Base-by-base conservation (phyloP, 1,284 basidiomycete genomes). In the Phenoliferia sp. region DNA sequence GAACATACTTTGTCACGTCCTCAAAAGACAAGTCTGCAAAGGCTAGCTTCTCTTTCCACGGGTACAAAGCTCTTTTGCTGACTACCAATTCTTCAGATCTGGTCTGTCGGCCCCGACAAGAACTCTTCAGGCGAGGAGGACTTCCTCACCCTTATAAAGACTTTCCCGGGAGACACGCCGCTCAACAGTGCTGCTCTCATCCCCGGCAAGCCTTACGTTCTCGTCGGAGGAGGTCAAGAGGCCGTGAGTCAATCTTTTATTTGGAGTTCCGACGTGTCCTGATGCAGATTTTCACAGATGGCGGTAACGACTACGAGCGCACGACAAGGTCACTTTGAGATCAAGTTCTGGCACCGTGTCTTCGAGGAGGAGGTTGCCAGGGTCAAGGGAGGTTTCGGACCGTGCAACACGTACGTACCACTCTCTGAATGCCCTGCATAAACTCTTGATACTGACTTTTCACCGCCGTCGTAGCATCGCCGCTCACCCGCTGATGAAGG, bases 311-410 rank as follows among this genome's bases (percentile, higher is more conserved):
- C 93, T 5, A 99, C 95, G 2, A 92, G 90, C 7, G 79, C 88
- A 44, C 87, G 95, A 65, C 92, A 96, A 79, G 96, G 95, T 52
- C 95, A 96, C 80, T 99, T 99, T 80, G 96, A 99, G 82, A 93
- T 94, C 3, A 85, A 94, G 59, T 98, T 99, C 83, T 99, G 94
- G 93, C 95, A 99, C 84, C 93, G 91, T 77, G 85, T 99, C 55
- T 93, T 98, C 76, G 95, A 98, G 80, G 95, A 99, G 83, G 95
- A 99, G 80, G 90, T 97, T 68, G 93, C 94, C 29, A 87, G 94
- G 48, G 93, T 99, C 69, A 97, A 94, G 80, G 94, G 94, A 29
- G 93, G 96, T 73, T 85, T 97, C 80, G 95, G 95, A 52, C 95
- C 96, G 61, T 90, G 98, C 82, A 99, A 99, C 83, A 98, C 96